phyloP scores from a whole-genome alignment of 2,329 filamentous ascomycete genomes.

The Verticillium isaacii region DNA sequence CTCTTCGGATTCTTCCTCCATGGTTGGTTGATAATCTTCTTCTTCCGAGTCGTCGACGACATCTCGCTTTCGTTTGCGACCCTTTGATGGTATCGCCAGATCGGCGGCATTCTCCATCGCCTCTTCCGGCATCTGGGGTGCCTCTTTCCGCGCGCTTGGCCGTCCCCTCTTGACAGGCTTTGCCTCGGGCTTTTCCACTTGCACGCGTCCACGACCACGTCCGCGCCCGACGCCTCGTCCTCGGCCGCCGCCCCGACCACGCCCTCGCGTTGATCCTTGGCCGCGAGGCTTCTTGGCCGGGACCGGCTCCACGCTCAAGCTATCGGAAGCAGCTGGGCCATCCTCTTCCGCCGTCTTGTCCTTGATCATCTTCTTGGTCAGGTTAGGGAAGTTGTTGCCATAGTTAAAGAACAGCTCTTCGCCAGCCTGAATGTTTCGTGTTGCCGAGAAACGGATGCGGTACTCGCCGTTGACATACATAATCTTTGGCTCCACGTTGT shows the following conservation, averaged over 20 bases:
- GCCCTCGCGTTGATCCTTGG: background rate
- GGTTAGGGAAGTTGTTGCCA: conserved; percentile 61
- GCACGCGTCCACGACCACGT: background rate
- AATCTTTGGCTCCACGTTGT: conserved; percentile 59
- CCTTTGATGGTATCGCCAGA: background rate
- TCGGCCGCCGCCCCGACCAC: background rate
- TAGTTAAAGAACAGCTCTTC: conserved; percentile 83
- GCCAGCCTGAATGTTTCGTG: conserved; percentile 61
- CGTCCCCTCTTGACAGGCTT: background rate
- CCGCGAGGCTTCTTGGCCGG: background rate
- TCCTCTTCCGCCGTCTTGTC: conserved; percentile 28
- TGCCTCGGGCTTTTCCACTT: background rate
- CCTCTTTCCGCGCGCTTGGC: background rate
- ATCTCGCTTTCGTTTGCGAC: background rate
- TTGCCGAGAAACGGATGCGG: conserved; percentile 70
- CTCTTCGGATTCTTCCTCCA: background rate
- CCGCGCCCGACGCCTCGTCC: background rate
- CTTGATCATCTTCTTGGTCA: conserved; percentile 48
- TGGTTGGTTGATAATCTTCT: background rate
- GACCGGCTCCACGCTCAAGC: background rate
- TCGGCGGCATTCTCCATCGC: background rate
- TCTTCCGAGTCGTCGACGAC: background rate
- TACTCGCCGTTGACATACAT: conserved; percentile 71
- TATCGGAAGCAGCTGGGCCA: conserved; percentile 2
- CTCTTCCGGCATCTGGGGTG: background rate